Evolutionary conservation across 148 eudicot genomes (phyloP).

Genomic region (Camellia sinensis): DNA sequence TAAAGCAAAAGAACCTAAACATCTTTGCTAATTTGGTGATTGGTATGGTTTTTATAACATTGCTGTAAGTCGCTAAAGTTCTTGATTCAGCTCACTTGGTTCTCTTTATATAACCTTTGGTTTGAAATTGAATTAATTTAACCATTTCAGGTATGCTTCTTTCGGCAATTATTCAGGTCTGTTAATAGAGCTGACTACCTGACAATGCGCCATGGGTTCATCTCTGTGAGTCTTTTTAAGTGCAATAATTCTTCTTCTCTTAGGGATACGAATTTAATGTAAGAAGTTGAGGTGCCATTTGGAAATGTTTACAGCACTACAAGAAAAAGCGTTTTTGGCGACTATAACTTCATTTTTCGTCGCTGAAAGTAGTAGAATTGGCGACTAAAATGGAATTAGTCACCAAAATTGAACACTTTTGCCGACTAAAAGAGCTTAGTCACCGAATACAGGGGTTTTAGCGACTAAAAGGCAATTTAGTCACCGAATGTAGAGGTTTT

Average conservation of each 20-base stretch:
- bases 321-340: too few relatives aligned
- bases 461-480: too few relatives aligned
- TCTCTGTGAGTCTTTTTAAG: constrained; percentile 36
- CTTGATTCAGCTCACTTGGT: neutral
- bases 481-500: too few relatives aligned
- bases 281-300: neutral
- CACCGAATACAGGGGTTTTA: too few relatives aligned
- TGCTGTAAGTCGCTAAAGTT: neutral
- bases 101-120: neutral
- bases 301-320: too few relatives aligned
- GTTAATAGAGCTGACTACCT: constrained; percentile 72
- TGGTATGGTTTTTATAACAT: neutral
- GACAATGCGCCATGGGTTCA: constrained; percentile 70
- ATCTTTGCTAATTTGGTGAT: constrained; percentile 2
- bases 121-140: neutral
- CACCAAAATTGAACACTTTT: too few relatives aligned
- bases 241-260: neutral
- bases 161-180: constrained; percentile 70
- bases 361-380: too few relatives aligned
- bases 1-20: neutral
- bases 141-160: constrained; percentile 68
- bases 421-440: too few relatives aligned
- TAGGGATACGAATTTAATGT: constrained; percentile 1
- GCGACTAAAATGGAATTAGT: too few relatives aligned
- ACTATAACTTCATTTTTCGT: too few relatives aligned